Percentiles rank a stretch among this genome's conserved stretches.
Evolutionary conservation across 192 early-diverging fungal species (phyloP).

Genomic region (Dissophora ornata): DNA sequence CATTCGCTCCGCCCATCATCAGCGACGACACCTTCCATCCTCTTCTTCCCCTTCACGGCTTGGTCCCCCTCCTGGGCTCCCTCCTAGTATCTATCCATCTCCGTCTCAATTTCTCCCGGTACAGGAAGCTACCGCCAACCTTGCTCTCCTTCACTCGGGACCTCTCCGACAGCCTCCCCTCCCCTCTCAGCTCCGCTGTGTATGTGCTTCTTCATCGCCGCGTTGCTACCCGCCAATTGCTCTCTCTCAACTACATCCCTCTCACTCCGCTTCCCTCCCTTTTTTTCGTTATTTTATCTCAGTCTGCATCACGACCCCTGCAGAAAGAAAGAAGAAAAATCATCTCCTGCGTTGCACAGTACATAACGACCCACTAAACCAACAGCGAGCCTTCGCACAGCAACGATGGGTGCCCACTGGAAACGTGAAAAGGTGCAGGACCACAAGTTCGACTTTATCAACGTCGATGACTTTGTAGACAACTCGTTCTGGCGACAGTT

Average conservation of each 20-base stretch:
- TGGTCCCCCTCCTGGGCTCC: conserved; percentile 1
- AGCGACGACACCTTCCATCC: too few relatives aligned
- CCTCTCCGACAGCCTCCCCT: too few relatives aligned
- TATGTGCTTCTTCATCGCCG: too few relatives aligned
- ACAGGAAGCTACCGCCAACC: too few relatives aligned
- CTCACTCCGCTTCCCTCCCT: neutral
- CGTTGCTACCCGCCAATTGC: neutral
- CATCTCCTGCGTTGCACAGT: neutral
- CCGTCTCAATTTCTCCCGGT: too few relatives aligned
- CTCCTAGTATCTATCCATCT: neutral
- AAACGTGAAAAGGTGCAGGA: conserved; percentile 81
- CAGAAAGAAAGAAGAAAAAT: too few relatives aligned
- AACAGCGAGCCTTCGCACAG: too few relatives aligned
- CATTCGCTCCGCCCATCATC: too few relatives aligned
- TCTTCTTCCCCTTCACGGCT: neutral
- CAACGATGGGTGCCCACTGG: conserved; percentile 71
- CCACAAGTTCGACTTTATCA: conserved; percentile 91
- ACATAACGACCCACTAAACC: neutral
- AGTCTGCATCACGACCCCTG: conserved; percentile 3
- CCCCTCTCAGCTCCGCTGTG: too few relatives aligned
- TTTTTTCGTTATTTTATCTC: neutral
- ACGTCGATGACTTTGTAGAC: conserved; percentile 78
- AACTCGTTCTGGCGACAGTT: conserved; percentile 56
- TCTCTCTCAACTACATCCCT: neutral
- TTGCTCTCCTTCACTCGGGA: too few relatives aligned